These are phyloP conservation scores for Pythium monospermum DNA, from an alignment of 352 stramenopile genomes.

Conservation along the genomic window DNA sequence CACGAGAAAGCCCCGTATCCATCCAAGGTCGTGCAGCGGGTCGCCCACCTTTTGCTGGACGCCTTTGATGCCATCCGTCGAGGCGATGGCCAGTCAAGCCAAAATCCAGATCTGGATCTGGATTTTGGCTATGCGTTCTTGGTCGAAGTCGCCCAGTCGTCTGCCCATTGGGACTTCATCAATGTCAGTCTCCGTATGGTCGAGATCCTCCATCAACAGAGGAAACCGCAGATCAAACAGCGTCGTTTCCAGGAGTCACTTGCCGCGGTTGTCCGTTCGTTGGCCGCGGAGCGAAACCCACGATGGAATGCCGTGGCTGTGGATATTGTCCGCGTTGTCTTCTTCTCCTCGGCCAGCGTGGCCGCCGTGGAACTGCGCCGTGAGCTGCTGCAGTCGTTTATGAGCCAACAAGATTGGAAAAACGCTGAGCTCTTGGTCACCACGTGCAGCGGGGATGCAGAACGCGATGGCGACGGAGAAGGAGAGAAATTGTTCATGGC, in stretches of 20 bases:
- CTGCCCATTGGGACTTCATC: slow-evolving; percentile 36
- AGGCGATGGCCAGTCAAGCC: no score
- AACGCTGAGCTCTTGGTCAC: slow-evolving; percentile 34
- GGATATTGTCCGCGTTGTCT: slow-evolving; percentile 42
- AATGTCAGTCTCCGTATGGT: slow-evolving; percentile 37
- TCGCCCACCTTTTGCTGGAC: slow-evolving; percentile 60
- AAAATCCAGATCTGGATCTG: no score
- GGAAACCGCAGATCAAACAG: no score
- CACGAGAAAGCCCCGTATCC: slow-evolving; percentile 14
- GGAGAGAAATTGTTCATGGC: no score
- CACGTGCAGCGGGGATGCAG: no score
- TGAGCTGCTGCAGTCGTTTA: slow-evolving; percentile 24
- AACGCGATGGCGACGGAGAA: no score
- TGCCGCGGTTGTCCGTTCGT: neutral
- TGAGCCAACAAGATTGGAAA: slow-evolving; percentile 43
- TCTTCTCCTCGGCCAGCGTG: neutral
- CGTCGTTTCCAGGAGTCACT: no score
- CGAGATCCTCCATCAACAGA: slow-evolving; percentile 20
- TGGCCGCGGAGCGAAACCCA: slow-evolving; percentile 3
- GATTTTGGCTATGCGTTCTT: slow-evolving; percentile 24
- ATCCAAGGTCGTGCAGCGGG: slow-evolving; percentile 37
- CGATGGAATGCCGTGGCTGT: slow-evolving; percentile 49
- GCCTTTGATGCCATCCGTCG: no score
- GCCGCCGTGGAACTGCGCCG: neutral
- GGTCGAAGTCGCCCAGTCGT: slow-evolving; percentile 18